Base-by-base conservation (phyloP, 1,139 yeast genomes). In the Arxiozyma telluris region DNA sequence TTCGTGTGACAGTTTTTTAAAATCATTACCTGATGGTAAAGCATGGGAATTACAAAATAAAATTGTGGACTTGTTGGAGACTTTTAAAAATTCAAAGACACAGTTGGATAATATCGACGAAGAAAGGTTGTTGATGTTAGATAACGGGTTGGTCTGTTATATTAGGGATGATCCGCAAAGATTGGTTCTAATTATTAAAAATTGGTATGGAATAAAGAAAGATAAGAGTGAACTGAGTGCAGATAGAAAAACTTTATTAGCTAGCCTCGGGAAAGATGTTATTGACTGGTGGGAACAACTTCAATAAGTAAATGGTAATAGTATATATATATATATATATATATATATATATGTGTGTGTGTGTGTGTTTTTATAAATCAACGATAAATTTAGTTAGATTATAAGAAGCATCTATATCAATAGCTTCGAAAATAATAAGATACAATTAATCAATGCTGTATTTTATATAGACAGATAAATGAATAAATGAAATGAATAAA, bases 141-240 rank as follows among this genome's bases (percentile, higher is more conserved):
- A 62, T 52, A 67, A 68, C 52, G 71, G 71, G 0, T 49, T 68
- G 23, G 50, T 67, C 12, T 66, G 69, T 55, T 68, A 65, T 49
- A 53, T 66, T 18, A 55, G 54, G 15, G 59, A 61, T 15, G 59
- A 57, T 48, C 53, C 56, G 2, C 50, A 58, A 8, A 55, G 59
- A 50, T 30, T 59, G 25, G 50, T 59, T 1, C 38, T 68, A 15
- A 52, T 67, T 22, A 51, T 67, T 11, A 63, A 61, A 43, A 67
- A 68, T 52, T 67, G 71, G 71, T 64, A 60, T 41, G 58, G 58
- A 23, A 57, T 58, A 25, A 52, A 58, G 23, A 58, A 53, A 22
- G 51, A 49, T 11, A 30, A 44, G 12, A 30, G 46, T 50, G 54
- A 27, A 44, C 27, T 15, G n/a, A 15, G 4, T 8, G 53, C 30